These are phyloP conservation scores for Fusarium metavorans DNA, from an alignment of 2,329 filamentous ascomycete genomes.

Conservation along the genomic window DNA sequence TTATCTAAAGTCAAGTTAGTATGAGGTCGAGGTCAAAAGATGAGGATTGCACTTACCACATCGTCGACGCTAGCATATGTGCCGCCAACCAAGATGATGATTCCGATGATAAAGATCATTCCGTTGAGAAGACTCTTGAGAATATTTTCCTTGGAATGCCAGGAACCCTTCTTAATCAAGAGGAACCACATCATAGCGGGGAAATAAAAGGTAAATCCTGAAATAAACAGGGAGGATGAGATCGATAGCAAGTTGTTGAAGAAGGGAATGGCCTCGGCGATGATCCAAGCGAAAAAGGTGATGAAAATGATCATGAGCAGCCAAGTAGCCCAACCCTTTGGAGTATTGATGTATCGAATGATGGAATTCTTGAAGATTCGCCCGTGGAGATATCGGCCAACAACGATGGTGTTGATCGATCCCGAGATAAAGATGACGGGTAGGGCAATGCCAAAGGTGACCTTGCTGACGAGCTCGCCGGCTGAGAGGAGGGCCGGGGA, in stretches of 20 bases:
- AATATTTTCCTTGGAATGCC: neutral
- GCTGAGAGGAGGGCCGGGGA: neutral
- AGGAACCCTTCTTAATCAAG: neutral
- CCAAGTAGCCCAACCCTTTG: neutral
- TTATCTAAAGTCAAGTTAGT: neutral
- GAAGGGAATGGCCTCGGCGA: neutral
- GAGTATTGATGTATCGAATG: neutral
- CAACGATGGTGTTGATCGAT: neutral
- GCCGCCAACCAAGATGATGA: neutral
- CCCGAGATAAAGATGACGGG: neutral
- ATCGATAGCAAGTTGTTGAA: neutral
- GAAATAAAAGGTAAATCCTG: neutral
- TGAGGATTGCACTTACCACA: neutral
- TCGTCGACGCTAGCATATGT: neutral
- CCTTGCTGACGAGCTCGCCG: neutral
- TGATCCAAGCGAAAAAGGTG: slow-evolving; percentile 2
- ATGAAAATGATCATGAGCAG: neutral
- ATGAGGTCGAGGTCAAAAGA: neutral
- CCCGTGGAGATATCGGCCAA: neutral
- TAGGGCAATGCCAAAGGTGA: neutral
- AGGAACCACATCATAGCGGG: neutral
- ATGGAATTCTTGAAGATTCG: neutral
- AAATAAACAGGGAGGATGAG: neutral
- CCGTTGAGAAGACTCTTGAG: neutral
- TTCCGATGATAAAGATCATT: neutral